These are phyloP conservation scores for Hirsutella rhossiliensis DNA, from an alignment of 2,329 filamentous ascomycete species.

Conservation along the genomic window DNA sequence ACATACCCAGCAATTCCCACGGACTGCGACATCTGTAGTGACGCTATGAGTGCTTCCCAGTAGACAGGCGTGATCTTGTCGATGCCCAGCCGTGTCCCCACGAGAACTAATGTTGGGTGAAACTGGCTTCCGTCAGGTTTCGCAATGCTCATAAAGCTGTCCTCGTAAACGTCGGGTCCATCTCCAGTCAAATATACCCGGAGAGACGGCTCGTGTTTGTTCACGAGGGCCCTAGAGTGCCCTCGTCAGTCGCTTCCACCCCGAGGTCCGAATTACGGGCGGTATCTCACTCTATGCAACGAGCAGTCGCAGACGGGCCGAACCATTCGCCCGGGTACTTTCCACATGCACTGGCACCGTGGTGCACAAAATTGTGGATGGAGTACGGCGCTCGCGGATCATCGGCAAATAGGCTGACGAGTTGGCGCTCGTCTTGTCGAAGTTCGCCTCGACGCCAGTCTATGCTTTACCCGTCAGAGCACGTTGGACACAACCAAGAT, in stretches of 20 bases:
- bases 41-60: conserved; percentile 80
- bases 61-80: conserved; percentile 92
- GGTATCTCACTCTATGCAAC: conserved; percentile 72
- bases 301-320: conserved; percentile 88
- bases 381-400: conserved; percentile 80
- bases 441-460: conserved; percentile 63
- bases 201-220: conserved; percentile 50
- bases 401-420: conserved; percentile 80
- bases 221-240: conserved; percentile 55
- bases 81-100: conserved; percentile 82
- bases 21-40: conserved; percentile 81
- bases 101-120: conserved; percentile 74
- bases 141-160: conserved; percentile 70
- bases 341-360: conserved; percentile 76
- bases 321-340: conserved; percentile 98
- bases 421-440: conserved; percentile 48
- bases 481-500: background rate
- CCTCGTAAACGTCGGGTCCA: conserved; percentile 85
- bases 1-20: conserved; percentile 86
- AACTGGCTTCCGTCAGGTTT: conserved; percentile 54
- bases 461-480: conserved; percentile 9
- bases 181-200: conserved; percentile 85
- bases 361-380: conserved; percentile 84
- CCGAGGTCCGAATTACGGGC: background rate
- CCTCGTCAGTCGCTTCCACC: conserved; percentile 1